Base-by-base conservation (phyloP, 345 rosid genomes). In the Lenwebbia sp. region DNA sequence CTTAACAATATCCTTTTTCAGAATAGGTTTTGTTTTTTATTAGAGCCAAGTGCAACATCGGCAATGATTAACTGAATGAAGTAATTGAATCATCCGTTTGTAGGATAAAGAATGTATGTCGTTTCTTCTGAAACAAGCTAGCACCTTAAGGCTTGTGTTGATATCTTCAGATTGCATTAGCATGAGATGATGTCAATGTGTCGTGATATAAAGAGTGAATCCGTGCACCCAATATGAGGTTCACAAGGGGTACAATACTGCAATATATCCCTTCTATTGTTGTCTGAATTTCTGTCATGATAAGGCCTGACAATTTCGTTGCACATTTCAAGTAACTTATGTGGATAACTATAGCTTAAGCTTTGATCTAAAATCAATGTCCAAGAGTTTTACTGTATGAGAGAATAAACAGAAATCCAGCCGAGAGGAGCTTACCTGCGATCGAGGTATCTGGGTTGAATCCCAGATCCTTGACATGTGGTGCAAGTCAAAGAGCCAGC, bases 391-490 rank as follows among this genome's bases (percentile, higher is more conserved):
- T 37, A 19, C 78, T 19, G 4, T 10, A 37, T 37, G 81, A 37
- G 26, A 33, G 53, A 40, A 52, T 44, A 74, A 75, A 75, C 49
- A 40, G 60, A 54, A 54, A 65, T 54, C 51, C 53, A 70, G 37
- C 53, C 2, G 3, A 78, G 37, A 10, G 54, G 58, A 50, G 50
- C 88, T 52, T 90, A 95, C 98, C 99, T 96, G 93, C 99, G 96
- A 88, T 97, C 99, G 78, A 97, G 99, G 92, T 95, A 97, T 37
- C 99, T 95, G 82, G 99, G 99, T 90, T 97, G 99, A 92, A 96
- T 94, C 83, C 98, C 98, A 22, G 91, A 88, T 90, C 99, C 98
- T 91, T 95, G 99, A 89, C 99, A 97, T 87, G 99, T 97, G 55
- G 99, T 97, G 88, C 99, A 97, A 5, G 99, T 95, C 87, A 94